A percentile compares a stretch with the other conserved stretches of the same genome.
Evolutionary conservation across 1,284 basidiomycete genomes (phyloP).

Genomic region (Ceratobasidium sp.): DNA sequence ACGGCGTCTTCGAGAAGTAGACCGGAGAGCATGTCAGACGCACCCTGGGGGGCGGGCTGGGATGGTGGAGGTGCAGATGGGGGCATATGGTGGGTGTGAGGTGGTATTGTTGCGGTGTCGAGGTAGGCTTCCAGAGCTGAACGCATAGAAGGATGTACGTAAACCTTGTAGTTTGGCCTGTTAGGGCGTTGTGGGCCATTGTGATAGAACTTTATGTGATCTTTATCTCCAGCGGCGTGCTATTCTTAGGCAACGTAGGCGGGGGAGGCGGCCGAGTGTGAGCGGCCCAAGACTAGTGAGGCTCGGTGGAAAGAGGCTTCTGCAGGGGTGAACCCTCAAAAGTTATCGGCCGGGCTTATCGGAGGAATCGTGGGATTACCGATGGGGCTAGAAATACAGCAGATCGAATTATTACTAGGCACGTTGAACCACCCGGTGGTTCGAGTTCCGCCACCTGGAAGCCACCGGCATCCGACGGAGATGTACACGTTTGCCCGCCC

Average conservation of each 20-base stretch:
- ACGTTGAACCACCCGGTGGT: too few relatives aligned
- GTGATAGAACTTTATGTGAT: background rate
- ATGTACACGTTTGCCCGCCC: background rate
- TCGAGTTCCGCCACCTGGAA: background rate
- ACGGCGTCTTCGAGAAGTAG: slow-evolving; percentile 50
- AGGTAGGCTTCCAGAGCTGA: slow-evolving; percentile 29
- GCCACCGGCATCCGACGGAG: background rate
- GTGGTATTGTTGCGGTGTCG: background rate
- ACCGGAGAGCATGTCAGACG: slow-evolving; percentile 49
- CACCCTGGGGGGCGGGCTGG: background rate
- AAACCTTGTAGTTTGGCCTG: slow-evolving; percentile 8
- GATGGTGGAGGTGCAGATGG: background rate
- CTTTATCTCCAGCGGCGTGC: too few relatives aligned
- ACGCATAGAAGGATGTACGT: slow-evolving; percentile 34
- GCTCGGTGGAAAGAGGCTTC: background rate
- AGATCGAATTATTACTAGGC: too few relatives aligned
- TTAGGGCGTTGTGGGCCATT: slow-evolving; percentile 20
- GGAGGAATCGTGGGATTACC: too few relatives aligned
- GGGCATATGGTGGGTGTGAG: background rate
- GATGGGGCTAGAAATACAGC: too few relatives aligned
- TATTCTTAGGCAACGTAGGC: too few relatives aligned
- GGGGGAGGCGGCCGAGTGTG: background rate
- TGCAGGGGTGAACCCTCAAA: background rate
- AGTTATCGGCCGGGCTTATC: background rate
- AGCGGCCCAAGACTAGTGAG: background rate